Evolutionary conservation across 768 basidiomycete genomes (phyloP).

Genomic region (Podaxis rugospora): DNA sequence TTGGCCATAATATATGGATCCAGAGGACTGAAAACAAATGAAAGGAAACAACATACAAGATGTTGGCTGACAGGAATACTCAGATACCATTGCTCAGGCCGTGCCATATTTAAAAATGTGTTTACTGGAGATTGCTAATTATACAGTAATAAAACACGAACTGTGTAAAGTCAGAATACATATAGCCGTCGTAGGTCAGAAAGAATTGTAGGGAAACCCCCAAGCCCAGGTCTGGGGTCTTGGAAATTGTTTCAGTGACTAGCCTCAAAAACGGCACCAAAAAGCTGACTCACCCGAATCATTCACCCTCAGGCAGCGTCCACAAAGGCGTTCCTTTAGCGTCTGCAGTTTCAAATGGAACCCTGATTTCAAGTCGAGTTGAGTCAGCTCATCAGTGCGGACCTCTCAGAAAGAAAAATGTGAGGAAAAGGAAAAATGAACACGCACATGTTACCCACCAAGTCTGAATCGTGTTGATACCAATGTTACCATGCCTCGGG

Average conservation of each 20-base stretch:
- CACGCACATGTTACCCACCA: conserved; percentile 70
- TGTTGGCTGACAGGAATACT: no score
- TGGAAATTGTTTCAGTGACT: background rate
- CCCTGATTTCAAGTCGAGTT: conserved; percentile 17
- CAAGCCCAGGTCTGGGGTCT: conserved; percentile 21
- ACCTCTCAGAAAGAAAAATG: background rate
- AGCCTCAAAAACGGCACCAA: background rate
- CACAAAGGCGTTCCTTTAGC: conserved; percentile 31
- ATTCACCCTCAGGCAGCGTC: conserved; percentile 19
- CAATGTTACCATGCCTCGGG: conserved; percentile 58
- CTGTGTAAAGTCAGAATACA: no score
- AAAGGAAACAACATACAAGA: no score
- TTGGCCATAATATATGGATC: no score
- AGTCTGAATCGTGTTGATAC: conserved; percentile 39
- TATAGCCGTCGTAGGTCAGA: background rate
- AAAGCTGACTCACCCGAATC: conserved; percentile 18
- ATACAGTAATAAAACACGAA: background rate
- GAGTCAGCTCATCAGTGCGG: background rate
- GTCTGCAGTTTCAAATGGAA: conserved; percentile 37
- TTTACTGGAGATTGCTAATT: background rate
- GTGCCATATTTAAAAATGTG: background rate
- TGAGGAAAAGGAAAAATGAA: conserved; percentile 10
- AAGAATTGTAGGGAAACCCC: background rate
- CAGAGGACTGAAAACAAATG: no score
- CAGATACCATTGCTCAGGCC: background rate